A percentile compares a stretch with the other conserved stretches of the same genome.
phyloP scores from a whole-genome alignment of 306 rosid species.

The Rubus parviflorus region DNA sequence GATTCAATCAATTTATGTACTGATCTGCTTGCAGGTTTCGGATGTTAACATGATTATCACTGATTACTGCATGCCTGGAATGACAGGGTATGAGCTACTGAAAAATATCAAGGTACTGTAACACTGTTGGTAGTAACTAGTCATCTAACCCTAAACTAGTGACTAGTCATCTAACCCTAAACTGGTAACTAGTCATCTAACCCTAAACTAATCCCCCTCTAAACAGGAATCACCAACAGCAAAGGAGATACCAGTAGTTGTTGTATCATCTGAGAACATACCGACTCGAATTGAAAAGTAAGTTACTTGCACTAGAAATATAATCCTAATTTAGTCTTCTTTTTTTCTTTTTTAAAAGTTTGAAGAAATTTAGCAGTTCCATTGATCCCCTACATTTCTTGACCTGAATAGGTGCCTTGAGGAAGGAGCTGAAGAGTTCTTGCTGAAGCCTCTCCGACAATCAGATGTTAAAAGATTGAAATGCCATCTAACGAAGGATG shows the following conservation, averaged over 20 bases:
- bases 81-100: constrained; percentile 37
- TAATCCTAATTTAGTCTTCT: background rate
- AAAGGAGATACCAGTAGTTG: constrained; percentile 31
- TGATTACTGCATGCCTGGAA: constrained; percentile 38
- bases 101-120: constrained; percentile 30
- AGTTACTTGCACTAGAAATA: background rate
- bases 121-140: background rate
- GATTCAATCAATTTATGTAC: background rate
- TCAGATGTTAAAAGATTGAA: constrained; percentile 26
- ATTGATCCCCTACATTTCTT: background rate
- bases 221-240: constrained; percentile 35
- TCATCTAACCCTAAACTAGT: background rate
- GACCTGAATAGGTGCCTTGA: constrained; percentile 30
- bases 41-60: constrained; percentile 33
- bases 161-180: background rate
- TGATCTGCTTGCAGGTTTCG: constrained; percentile 14
- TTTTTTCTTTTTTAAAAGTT: background rate
- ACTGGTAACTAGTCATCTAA: background rate
- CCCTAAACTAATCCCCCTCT: background rate
- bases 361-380: background rate
- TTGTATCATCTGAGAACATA: constrained; percentile 31
- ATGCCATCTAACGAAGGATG: constrained; percentile 13
- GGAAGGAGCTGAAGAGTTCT: constrained; percentile 39
- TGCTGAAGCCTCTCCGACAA: constrained; percentile 32
- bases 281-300: constrained; percentile 32